Evolutionary conservation across 169 alveolate species (phyloP), one percentile per base, ranked within the genome.

Genomic region (Plasmodium fragile): DNA sequence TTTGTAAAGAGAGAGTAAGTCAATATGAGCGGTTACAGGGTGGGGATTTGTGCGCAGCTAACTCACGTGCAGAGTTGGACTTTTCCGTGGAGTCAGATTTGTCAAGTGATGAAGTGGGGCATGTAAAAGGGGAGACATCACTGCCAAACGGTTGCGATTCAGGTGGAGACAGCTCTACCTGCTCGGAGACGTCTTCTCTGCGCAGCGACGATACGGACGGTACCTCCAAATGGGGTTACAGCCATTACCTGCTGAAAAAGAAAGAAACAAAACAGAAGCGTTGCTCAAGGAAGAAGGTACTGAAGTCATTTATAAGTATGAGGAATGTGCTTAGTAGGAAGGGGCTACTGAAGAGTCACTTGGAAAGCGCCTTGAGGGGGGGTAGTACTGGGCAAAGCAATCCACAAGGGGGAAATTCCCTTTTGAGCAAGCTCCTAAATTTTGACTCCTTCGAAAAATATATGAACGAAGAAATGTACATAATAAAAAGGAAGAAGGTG

Each of bases 271-370:
- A 70, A 39, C 30, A 25, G 82, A 4, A 70, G 34, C 1, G 6
- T 25, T 83, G 32, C 55, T 73, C 83, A 18, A 85, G 65, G 36
- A 72, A 72, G 39, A 77, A 32, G 79, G 93, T 65, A 6, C 22
- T 73, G 59, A 85, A 73, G 30, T 30, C 49, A 28, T 85, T 85
- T 13, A 39, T 85, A 39, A 2, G 69, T 7, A 72, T 85, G 34
- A 45, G 18, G 49, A 77, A 69, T 18, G 25, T 85, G 8, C 16
- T 41, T 6, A 85, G 77, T 6, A 59, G 79, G 34, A 52, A 85
- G 25, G 49, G 11, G 5, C 75, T 85, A 1, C 36, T 84, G 25
- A 78, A 41, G 36, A 84, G 53, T 39, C 77, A 55, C 65, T 22
- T 84, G 69, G 69, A 13, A 13, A 18, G 77, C 2, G 79, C 22